Conservation (phyloP, 768 basidiomycete species). For the Xerocomellus chrysenteron region DNA sequence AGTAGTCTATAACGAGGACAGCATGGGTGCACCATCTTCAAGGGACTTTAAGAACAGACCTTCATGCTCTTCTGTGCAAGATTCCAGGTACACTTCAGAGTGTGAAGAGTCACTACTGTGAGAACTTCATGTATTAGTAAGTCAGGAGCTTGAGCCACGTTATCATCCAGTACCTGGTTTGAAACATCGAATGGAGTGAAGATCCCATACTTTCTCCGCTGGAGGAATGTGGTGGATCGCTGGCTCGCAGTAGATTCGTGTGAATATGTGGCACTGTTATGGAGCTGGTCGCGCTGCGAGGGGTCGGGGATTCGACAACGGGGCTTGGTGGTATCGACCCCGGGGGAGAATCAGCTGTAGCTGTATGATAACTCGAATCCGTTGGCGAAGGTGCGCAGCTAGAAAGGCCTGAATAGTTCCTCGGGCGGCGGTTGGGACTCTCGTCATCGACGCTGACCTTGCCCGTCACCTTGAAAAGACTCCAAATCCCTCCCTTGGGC, state of each 20-base stretch:
- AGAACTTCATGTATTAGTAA: constrained; percentile 5
- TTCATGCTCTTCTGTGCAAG: constrained; percentile 6
- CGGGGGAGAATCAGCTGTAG: constrained; percentile 11
- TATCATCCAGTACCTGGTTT: constrained; percentile 7
- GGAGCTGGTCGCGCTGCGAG: background rate
- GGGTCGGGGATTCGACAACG: constrained; percentile 13
- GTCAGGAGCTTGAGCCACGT: background rate
- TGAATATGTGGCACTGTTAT: background rate
- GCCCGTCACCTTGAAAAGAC: background rate
- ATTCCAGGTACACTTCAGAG: constrained; percentile 9
- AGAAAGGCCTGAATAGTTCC: background rate
- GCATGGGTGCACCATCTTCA: background rate
- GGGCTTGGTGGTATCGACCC: constrained; percentile 5
- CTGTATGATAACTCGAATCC: constrained; percentile 6
- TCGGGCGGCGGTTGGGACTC: background rate
- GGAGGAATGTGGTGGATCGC: background rate
- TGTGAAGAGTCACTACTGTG: constrained; percentile 12
- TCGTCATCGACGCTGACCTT: background rate
- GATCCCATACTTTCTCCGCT: background rate
- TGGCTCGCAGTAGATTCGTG: background rate
- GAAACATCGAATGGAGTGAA: constrained; percentile 3
- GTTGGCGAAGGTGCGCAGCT: background rate
- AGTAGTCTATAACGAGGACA: background rate
- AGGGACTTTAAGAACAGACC: background rate
- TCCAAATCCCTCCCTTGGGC: background rate